These are phyloP conservation scores for Phytophthora citrophthora DNA, from an alignment of 352 stramenopile genomes.

Conservation along the genomic window DNA sequence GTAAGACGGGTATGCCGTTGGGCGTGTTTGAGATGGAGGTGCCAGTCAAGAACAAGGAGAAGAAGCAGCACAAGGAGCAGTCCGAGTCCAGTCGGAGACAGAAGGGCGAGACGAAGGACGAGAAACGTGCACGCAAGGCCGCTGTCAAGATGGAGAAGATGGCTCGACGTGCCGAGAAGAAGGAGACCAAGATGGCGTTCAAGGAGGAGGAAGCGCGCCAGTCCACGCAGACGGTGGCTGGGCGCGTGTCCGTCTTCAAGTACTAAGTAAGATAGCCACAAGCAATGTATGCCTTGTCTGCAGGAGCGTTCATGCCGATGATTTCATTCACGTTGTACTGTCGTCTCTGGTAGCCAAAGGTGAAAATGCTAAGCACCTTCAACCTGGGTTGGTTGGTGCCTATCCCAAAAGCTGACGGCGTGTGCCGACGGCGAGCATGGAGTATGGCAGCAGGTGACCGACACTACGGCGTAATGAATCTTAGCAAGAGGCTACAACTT, in stretches of 20 bases:
- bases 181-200: slow-evolving; percentile 94
- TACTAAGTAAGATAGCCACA: slow-evolving; percentile 50
- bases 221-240: slow-evolving; percentile 58
- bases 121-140: slow-evolving; percentile 94
- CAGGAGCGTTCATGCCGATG: background rate
- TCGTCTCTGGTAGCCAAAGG: background rate
- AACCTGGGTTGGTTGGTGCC: slow-evolving; percentile 1
- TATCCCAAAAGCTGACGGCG: slow-evolving; percentile 14
- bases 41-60: slow-evolving; percentile 24
- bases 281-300: slow-evolving; percentile 9
- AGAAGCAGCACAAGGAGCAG: slow-evolving; percentile 37
- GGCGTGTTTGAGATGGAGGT: slow-evolving; percentile 81
- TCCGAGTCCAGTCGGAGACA: slow-evolving; percentile 38
- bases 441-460: background rate
- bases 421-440: slow-evolving; percentile 1
- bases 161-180: slow-evolving; percentile 93
- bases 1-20: slow-evolving; percentile 96
- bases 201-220: slow-evolving; percentile 92
- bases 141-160: slow-evolving; percentile 93
- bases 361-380: background rate
- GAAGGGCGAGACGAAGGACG: slow-evolving; percentile 90
- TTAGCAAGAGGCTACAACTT: background rate
- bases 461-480: background rate
- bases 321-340: background rate
- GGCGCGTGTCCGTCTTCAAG: slow-evolving; percentile 79